Base-by-base conservation (phyloP, 1,284 basidiomycete species). In the Marasmius fiardii region DNA sequence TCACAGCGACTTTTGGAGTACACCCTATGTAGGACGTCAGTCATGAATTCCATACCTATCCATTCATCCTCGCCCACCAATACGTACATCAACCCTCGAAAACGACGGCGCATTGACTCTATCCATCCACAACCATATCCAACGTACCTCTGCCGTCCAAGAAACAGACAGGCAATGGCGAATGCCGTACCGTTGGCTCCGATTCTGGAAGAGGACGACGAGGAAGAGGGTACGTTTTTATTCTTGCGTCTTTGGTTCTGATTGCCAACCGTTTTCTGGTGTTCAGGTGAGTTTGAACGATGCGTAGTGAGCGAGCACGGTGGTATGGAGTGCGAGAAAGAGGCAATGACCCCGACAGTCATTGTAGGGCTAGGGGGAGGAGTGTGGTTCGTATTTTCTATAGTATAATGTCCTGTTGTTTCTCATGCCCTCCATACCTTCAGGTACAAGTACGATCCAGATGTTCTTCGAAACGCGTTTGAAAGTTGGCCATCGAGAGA, bases 1-100 rank as follows among this genome's bases (percentile, higher is more conserved):
- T 66, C 78, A 4, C 88, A 89, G 63, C 76, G 88, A 1, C 67
- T 90, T 18, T 67, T 74, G 2, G 88, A 90, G 67, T 89, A 88
- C 60, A 75, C 77, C 0, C 78, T 83, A 58, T 78, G 85, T 18
- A 76, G 90, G 3, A 68, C 67, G 11, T 77, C 76, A 12, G 70
- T 88, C 16, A 77, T 85, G 31, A 31, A 10, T 31, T 81, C 78
- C 44, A 73, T 61, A 4, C 39, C 53, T 18, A 43, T 49, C 16
- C 8, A 34, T 18, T 33, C 65, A 37, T 52, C 65, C 0, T 59
- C 67, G 18, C 58, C 65, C 51, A 21, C 61, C 18, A 51, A 58
- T 18, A 53, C 56, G 11, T 66, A 68, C 20, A 57, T 75, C 44
- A 68, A 67, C 7, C 70, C 72, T 1, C 70, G 75, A 11, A 78